Base-by-base conservation (phyloP, 306 rosid genomes). In the Leucaena leucocephala region DNA sequence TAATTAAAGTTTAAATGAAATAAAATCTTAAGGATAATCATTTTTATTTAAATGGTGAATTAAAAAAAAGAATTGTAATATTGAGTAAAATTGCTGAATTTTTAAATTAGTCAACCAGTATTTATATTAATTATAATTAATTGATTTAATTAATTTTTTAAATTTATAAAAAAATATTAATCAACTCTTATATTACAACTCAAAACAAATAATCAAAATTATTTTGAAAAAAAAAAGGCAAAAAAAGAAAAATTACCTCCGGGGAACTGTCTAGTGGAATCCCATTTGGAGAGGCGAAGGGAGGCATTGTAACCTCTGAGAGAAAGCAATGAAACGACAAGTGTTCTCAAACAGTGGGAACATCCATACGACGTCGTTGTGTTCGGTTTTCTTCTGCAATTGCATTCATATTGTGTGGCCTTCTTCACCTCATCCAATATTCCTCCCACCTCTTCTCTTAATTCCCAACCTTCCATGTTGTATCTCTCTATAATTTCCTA, bases 401-500 rank as follows among this genome's bases (percentile, higher is more conserved):
- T 61, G 78, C 93, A 91, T 22, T 21, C 14, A 38, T 55, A 84
- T 14, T 68, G 83, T 1, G 78, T 39, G 36, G 8, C 77, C 69
- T 76, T 87, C 5, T n/a, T 55, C 1, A 72, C 85, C 63, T 17
- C 57, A 62, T 84, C 45, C 58, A 86, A 79, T n/a, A 79, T 83
- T 87, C 72, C 14, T n/a, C 71, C 69, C 39, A 87, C 59, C 80
- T 89, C 91, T 76, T 33, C 45, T 74, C 90, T 82, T 70, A 91
- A 50, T 83, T 82, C 89, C 17, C 77, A 43, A 61, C 84, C 90
- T 15, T 54, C 77, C 40, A 27, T 27, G 4, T 75, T 68, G 75
- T 78, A 72, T 14, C 87, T 78, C 79, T 89, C 96, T 79, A 91
- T 74, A 39, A 84, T 84, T 71, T 91, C 96, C 96, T 91, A 83